These are phyloP conservation scores for Coemansia sp. DNA, from an alignment of 192 early-diverging fungal species.

Conservation along the genomic window DNA sequence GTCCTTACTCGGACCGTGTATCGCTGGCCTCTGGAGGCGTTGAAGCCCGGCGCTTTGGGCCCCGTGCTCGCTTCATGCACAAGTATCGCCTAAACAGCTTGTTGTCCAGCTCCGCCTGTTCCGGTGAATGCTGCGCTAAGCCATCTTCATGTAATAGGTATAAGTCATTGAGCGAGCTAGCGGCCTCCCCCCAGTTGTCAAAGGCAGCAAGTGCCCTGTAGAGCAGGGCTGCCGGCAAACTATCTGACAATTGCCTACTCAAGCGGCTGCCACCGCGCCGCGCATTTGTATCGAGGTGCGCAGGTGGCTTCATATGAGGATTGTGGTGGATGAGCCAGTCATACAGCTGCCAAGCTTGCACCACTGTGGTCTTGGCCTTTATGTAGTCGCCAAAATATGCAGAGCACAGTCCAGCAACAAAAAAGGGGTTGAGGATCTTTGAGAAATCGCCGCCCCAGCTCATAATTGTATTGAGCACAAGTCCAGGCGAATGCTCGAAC, in stretches of 20 bases:
- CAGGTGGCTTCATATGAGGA: neutral
- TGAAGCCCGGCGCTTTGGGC: neutral
- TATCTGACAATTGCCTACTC: neutral
- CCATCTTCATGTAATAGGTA: neutral
- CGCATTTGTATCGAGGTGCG: neutral
- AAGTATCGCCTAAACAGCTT: conserved; percentile 16
- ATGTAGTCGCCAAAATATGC: conserved; percentile 17
- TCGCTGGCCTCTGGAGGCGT: neutral
- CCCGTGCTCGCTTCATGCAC: neutral
- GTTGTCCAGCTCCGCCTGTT: conserved; percentile 5
- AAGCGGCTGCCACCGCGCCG: neutral
- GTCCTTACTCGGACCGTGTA: neutral
- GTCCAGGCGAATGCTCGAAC: conserved; percentile 33
- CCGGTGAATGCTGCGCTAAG: neutral
- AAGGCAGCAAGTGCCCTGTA: conserved; percentile 11
- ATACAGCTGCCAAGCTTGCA: conserved; percentile 44
- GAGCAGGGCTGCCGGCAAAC: conserved; percentile 11
- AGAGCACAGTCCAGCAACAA: neutral
- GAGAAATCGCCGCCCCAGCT: conserved; percentile 29
- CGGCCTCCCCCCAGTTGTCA: conserved; percentile 18
- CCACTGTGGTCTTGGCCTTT: conserved; percentile 7
- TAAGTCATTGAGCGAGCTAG: conserved; percentile 2
- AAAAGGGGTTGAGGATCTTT: conserved; percentile 13
- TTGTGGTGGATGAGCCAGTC: conserved; percentile 28
- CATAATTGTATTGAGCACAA: conserved; percentile 35